Evolutionary conservation across 768 basidiomycete genomes (phyloP).

Genomic region (Suillus sp.): DNA sequence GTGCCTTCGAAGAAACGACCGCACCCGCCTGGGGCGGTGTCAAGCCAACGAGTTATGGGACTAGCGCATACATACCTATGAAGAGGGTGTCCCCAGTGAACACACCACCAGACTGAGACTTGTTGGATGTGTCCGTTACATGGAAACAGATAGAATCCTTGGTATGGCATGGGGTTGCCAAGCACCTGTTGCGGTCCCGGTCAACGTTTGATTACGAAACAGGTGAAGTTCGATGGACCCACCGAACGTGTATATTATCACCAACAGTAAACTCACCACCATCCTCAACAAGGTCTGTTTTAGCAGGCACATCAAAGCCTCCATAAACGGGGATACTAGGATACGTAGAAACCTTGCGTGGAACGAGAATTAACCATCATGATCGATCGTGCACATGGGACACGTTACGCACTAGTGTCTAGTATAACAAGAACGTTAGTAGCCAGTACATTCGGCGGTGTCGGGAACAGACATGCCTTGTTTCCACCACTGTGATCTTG

Average conservation of each 20-base stretch:
- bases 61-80: conserved; percentile 33
- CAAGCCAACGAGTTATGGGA: not conserved
- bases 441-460: not conserved
- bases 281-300: conserved; percentile 79
- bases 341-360: conserved; percentile 42
- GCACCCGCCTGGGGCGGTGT: conserved; percentile 58
- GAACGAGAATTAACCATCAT: conserved; percentile 14
- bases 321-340: conserved; percentile 67
- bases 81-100: conserved; percentile 97
- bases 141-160: conserved; percentile 95
- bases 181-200: conserved; percentile 49
- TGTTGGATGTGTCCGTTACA: conserved; percentile 52
- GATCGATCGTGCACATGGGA: not conserved
- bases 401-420: conserved; percentile 34
- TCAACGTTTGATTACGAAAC: conserved; percentile 7
- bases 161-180: conserved; percentile 92
- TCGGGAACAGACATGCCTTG: conserved; percentile 46
- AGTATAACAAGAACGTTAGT: conserved; percentile 16
- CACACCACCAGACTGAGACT: conserved; percentile 66
- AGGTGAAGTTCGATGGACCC: conserved; percentile 11
- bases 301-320: conserved; percentile 70
- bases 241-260: conserved; percentile 62
- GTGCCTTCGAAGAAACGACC: conserved; percentile 95
- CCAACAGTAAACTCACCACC: conserved; percentile 79
- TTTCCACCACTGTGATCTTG: conserved; percentile 90